Evolutionary conservation across 164 flowering plant genomes (phyloP), one percentile per base, ranked within the genome.

Genomic region (Stephania yunnanensis): DNA sequence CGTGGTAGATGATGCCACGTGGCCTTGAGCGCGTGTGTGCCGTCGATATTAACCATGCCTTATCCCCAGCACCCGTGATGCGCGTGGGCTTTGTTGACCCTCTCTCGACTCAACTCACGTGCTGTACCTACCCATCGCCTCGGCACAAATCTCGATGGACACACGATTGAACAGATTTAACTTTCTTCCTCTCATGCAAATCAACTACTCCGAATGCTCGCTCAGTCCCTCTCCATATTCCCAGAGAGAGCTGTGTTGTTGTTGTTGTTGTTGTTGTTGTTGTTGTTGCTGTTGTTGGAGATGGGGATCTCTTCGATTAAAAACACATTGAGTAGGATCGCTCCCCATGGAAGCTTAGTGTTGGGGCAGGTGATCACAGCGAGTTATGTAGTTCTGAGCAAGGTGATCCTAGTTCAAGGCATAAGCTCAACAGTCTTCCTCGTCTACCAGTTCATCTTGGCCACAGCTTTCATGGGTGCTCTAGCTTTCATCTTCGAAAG

Each of bases 401-500:
- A 69, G 29, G 76, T 78, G 7, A 73, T 78, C 20, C 50, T 78
- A 64, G 76, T 74, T 53, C 61, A 74, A n/a, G 80, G 80, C 48
- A 78, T 73, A 17, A 78, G 70, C 48, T 74, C 80, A 12, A 78
- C 69, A 69, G 73, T 78, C 4, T 78, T 73, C 22, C 76, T 73
- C 36, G 69, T 78, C 48, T 73, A 78, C 70, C 80, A 78, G 29
- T 78, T 78, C 69, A 73, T 73, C 11, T n/a, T 78, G 61, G 80
- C 80, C 11, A 69, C 80, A 6, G 50, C 74, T 64, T 78, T 73
- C 64, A 78, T 74, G 76, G 76, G 64, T 42, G 36, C 46, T 19
- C 72, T 78, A 15, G 76, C 80, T 12, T 74, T 58, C 29, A 11
- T 78, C 80, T 73, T 78, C 58, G 80, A 78, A 78, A 78, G 80